These are phyloP conservation scores for Aspergillus conjunctus DNA, from an alignment of 495 filamentous ascomycete genomes.

Conservation along the genomic window DNA sequence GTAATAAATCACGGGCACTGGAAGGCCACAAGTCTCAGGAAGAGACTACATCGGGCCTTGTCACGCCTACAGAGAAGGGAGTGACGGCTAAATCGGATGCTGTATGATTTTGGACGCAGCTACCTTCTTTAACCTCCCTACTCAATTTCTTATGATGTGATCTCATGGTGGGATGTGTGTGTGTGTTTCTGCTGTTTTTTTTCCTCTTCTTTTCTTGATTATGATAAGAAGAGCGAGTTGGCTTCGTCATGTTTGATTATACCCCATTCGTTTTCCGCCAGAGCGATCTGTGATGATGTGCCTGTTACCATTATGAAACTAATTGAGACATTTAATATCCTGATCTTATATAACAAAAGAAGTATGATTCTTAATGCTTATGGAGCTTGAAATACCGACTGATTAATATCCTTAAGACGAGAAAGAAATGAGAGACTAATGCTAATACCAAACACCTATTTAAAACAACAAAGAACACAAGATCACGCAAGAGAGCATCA, in stretches of 20 bases:
- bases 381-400: no score
- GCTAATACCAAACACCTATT: background rate
- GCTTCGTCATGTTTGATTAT: conserved; percentile 12
- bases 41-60: conserved; percentile 18
- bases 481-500: conserved; percentile 17
- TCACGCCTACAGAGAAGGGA: conserved; percentile 21
- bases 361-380: no score
- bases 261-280: conserved; percentile 10
- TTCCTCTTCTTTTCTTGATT: no score
- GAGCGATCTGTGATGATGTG: conserved; percentile 2
- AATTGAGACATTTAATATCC: no score
- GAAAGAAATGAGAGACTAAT: no score
- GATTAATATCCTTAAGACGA: no score
- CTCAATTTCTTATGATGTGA: background rate
- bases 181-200: no score
- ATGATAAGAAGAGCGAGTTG: background rate
- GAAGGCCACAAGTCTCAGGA: conserved; percentile 27
- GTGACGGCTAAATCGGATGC: conserved; percentile 31
- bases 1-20: conserved; percentile 48
- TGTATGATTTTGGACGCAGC: conserved; percentile 6
- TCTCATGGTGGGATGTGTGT: background rate
- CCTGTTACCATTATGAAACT: background rate
- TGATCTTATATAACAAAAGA: no score
- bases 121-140: background rate
- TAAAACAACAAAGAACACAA: background rate